A percentile compares a stretch with the other conserved stretches of the same genome.
Evolutionary conservation across 1,284 basidiomycete genomes (phyloP).

Genomic region (Pyrrhoderma noxium): DNA sequence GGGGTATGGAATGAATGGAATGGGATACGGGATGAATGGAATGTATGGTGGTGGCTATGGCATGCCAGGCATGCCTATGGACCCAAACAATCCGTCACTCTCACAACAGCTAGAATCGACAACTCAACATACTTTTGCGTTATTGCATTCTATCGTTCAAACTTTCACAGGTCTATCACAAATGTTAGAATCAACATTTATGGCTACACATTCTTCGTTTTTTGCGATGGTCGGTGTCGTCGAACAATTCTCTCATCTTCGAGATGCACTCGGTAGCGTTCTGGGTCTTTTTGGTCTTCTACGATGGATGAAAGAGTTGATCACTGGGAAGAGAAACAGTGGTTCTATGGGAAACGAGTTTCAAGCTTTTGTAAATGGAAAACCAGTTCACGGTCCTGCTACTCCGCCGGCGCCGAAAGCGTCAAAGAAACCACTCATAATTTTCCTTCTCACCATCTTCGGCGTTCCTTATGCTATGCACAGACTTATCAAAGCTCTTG

Average conservation of each 20-base stretch:
- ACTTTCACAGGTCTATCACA: conserved; percentile 96
- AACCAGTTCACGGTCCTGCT: conserved; percentile 50
- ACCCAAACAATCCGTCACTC: conserved; percentile 56
- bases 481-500: conserved; percentile 77
- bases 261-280: conserved; percentile 91
- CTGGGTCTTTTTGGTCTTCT: conserved; percentile 87
- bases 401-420: conserved; percentile 48
- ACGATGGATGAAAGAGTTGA: conserved; percentile 67
- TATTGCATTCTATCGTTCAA: conserved; percentile 92
- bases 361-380: conserved; percentile 59
- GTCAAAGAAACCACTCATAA: conserved; percentile 84
- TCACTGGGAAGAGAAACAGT: conserved; percentile 43
- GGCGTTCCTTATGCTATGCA: conserved; percentile 95
- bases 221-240: conserved; percentile 99
- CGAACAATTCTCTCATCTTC: conserved; percentile 89
- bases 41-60: conserved; percentile 24
- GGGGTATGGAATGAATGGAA: conserved; percentile 32
- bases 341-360: conserved; percentile 51
- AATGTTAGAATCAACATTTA: conserved; percentile 97
- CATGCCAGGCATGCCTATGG: conserved; percentile 42
- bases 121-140: conserved; percentile 88
- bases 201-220: conserved; percentile 97
- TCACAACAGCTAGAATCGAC: conserved; percentile 85
- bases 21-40: conserved; percentile 32
- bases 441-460: conserved; percentile 94